These are phyloP conservation scores for Leccinum holopus DNA, from an alignment of 1,284 basidiomycete species.

Conservation along the genomic window DNA sequence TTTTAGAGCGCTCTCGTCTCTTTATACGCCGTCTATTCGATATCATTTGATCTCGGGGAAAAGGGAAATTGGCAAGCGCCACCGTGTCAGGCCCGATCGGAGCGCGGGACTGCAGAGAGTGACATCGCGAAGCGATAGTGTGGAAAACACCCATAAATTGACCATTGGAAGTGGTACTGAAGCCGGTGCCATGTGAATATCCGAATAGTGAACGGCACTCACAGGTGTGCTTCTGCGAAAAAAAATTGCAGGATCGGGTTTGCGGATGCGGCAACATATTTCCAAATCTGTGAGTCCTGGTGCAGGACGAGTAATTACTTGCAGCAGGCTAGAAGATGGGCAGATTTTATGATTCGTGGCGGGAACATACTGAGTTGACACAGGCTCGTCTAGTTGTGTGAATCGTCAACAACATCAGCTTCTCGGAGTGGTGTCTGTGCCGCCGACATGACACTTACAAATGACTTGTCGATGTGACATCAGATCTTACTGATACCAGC, in stretches of 20 bases:
- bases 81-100: neutral
- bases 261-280: neutral
- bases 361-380: neutral
- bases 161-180: neutral
- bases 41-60: neutral
- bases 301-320: neutral
- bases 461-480: neutral
- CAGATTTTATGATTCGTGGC: neutral
- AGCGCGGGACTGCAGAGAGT: neutral
- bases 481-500: neutral
- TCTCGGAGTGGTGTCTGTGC: neutral
- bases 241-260: neutral
- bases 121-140: neutral
- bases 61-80: neutral
- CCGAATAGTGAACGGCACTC: neutral
- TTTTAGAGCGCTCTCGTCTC: neutral
- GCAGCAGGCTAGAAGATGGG: neutral
- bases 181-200: neutral
- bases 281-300: neutral
- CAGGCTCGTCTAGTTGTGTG: neutral
- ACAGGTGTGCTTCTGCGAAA: neutral
- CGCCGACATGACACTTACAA: neutral
- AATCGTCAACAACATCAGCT: neutral
- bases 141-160: neutral
- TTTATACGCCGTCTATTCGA: neutral